Conservation (phyloP, 148 eudicot genomes). For the Talinum fruticosum region DNA sequence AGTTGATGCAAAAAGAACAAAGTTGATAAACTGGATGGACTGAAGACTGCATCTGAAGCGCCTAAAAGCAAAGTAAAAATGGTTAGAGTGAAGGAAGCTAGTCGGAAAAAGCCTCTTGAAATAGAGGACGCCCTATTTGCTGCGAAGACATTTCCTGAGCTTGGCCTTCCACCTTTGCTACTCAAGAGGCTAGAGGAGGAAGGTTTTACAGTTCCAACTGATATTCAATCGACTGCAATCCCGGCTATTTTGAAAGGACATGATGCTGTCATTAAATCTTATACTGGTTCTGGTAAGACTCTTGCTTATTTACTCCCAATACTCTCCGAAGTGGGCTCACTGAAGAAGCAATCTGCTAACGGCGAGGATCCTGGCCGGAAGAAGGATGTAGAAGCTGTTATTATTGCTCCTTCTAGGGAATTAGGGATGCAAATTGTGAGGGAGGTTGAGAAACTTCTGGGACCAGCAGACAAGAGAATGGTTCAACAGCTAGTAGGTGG, state of each 20-base stretch:
- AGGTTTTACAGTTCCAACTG: constrained; percentile 61
- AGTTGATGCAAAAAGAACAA: constrained; percentile 30
- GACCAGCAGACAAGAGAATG: constrained; percentile 62
- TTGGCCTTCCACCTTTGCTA: no score
- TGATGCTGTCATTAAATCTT: constrained; percentile 89
- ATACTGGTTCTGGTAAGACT: constrained; percentile 96
- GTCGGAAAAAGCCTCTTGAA: constrained; percentile 43
- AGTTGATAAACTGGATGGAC: constrained; percentile 26
- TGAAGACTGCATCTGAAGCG: constrained; percentile 35
- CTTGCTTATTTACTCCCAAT: constrained; percentile 68
- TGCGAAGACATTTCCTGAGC: no score
- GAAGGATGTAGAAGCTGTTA: constrained; percentile 71
- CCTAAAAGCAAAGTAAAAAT: constrained; percentile 41
- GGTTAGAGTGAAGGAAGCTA: constrained; percentile 29
- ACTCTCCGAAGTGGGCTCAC: constrained; percentile 44
- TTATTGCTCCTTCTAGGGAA: constrained; percentile 93
- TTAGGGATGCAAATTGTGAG: constrained; percentile 35
- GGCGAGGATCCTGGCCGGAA: constrained; percentile 36
- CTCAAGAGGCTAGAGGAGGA: no score
- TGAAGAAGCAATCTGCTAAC: constrained; percentile 32
- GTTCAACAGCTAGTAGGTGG: constrained; percentile 98
- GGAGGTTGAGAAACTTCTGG: constrained; percentile 71
- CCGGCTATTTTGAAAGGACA: constrained; percentile 66
- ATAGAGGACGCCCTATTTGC: constrained; percentile 60
- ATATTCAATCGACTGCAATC: constrained; percentile 83